Base-by-base conservation (phyloP, 2,329 filamentous ascomycete species). In the Cladosporium austrohemisphaericum region DNA sequence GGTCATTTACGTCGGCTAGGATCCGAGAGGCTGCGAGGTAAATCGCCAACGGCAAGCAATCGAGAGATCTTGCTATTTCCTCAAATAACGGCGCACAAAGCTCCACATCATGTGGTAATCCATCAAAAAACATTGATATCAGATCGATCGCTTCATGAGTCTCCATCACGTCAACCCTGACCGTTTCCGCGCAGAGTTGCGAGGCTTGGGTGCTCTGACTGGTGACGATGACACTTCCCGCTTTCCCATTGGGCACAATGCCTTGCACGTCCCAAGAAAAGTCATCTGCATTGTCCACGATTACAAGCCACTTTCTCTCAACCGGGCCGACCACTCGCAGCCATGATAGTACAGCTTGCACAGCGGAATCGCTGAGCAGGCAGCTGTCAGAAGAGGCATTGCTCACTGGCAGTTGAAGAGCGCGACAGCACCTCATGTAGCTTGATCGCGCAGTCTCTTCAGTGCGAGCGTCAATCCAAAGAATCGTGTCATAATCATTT, bases 281-380 rank as follows among this genome's bases (percentile, higher is more conserved):
- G 3, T 45, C 31, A 11, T 36, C 41, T 6, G 41, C 31, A 7
- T 45, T 45, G 41, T 44, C 41, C 6, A 47, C 18, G 1, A 47
- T 11, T 3, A 10, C 19, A 4, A 48, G 35, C 45, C 33, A 48
- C 20, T 7, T 29, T n/a, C 31, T 38, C 3, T 40, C 45, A 4
- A n/a, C 28, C 2, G 1, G 18, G 13, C 31, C 22, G 3, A 3
- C 8, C 2, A 16, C 11, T 22, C 8, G 33, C 20, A 48, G 11
- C 33, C 11, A 29, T n/a, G 1, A 6, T 4, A 23, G 13, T 6
- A 48, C 25, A 2, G 25, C 18, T 8, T 40, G 45, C 2, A 40
- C 45, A 33, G 23, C 5, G 22, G 33, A 11, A 8, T 14, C 20
- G 14, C 32, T 18, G 2, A 32, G 26, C 19, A 48, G 16, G 1